Conservation (phyloP, 768 basidiomycete species). For the Hygrocybe coccinea region DNA sequence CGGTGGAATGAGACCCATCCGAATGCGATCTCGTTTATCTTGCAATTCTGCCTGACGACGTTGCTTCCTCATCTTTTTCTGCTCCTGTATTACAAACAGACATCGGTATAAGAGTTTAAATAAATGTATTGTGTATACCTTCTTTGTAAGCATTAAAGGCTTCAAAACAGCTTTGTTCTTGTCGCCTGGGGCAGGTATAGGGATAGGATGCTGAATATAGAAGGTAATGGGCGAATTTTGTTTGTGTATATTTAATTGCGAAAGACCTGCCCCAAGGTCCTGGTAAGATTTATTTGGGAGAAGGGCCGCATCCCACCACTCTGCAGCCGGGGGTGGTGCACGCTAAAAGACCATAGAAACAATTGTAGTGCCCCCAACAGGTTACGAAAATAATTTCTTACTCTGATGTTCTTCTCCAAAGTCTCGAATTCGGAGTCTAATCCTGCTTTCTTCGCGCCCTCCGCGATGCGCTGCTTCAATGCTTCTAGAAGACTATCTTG, state of each 20-base stretch:
- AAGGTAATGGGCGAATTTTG: slow-evolving; percentile 74
- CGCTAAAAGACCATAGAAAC: slow-evolving; percentile 42
- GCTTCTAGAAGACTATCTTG: slow-evolving; percentile 81
- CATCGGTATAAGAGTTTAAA: background rate
- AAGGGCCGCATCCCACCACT: slow-evolving; percentile 96
- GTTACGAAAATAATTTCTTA: slow-evolving; percentile 29
- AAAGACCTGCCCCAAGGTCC: slow-evolving; percentile 58
- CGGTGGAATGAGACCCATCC: slow-evolving; percentile 94
- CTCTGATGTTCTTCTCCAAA: slow-evolving; percentile 83
- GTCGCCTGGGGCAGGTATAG: slow-evolving; percentile 86
- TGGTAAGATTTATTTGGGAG: slow-evolving; percentile 77
- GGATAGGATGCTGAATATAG: slow-evolving; percentile 96
- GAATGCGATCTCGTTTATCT: slow-evolving; percentile 90
- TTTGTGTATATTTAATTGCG: slow-evolving; percentile 58
- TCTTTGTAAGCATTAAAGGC: slow-evolving; percentile 89
- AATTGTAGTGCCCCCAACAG: background rate
- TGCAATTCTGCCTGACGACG: slow-evolving; percentile 82
- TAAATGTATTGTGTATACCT: slow-evolving; percentile 40
- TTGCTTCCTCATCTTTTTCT: slow-evolving; percentile 96
- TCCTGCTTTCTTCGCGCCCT: slow-evolving; percentile 89
- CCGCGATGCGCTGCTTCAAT: slow-evolving; percentile 88
- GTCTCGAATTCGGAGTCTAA: slow-evolving; percentile 84
- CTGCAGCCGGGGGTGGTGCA: slow-evolving; percentile 79
- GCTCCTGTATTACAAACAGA: slow-evolving; percentile 48
- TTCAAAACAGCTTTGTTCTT: slow-evolving; percentile 76